Evolutionary conservation across 805 yeast species (phyloP).

Genomic region (Saccharomycopsis sp.): DNA sequence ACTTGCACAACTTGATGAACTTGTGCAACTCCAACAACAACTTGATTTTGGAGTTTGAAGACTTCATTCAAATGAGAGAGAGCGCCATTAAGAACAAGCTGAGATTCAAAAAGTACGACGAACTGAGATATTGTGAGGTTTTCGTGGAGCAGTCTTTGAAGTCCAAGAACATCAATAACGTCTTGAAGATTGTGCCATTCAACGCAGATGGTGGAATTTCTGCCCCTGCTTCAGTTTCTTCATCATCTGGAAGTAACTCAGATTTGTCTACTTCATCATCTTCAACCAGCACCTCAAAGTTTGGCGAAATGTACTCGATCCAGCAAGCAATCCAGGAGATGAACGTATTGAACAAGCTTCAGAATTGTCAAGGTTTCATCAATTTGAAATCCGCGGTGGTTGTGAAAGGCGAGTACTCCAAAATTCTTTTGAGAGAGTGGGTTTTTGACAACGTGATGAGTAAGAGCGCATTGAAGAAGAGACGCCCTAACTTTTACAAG

Average conservation of each 20-base stretch:
- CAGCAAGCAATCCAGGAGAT: conserved; percentile 40
- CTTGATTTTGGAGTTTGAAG: conserved; percentile 17
- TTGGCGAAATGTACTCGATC: conserved; percentile 26
- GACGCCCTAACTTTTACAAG: conserved; percentile 32
- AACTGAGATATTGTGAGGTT: conserved; percentile 10
- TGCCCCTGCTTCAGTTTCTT: neutral
- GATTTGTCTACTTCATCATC: neutral
- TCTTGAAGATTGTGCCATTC: conserved; percentile 46
- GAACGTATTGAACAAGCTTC: conserved; percentile 33
- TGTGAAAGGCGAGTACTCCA: conserved; percentile 39
- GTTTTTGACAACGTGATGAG: conserved; percentile 29
- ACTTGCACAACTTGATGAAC: conserved; percentile 15
- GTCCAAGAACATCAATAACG: conserved; percentile 21
- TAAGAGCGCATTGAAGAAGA: conserved; percentile 3
- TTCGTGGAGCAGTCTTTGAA: conserved; percentile 13
- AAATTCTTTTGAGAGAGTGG: conserved; percentile 35
- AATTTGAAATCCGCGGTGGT: conserved; percentile 35
- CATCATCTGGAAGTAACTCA: too few relatives aligned
- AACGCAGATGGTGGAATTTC: conserved; percentile 28
- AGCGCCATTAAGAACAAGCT: conserved; percentile 7
- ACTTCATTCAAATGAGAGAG: conserved; percentile 13
- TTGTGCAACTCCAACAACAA: conserved; percentile 16
- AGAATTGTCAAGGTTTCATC: conserved; percentile 36
- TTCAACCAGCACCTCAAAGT: neutral
- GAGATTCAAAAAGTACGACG: conserved; percentile 8